Percentiles rank a stretch among this genome's conserved stretches.
Evolutionary conservation across 179 eudicot species (phyloP).

Genomic region (Beta macrorhiza): DNA sequence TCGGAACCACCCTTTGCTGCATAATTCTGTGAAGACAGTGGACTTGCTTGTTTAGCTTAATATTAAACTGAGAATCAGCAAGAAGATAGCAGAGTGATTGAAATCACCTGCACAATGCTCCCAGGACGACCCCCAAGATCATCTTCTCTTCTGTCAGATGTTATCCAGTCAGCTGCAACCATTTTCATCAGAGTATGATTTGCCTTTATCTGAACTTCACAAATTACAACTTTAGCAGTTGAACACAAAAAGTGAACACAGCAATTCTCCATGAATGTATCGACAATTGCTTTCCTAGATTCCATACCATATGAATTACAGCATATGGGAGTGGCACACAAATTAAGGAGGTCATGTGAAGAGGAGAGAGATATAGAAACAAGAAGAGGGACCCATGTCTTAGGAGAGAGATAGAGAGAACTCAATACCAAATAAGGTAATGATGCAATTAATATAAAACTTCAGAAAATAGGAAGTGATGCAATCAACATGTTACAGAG

Average conservation of each 20-base stretch:
- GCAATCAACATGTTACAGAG: too few species aligned
- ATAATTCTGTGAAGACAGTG: slow-evolving; percentile 44
- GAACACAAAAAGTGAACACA: background rate
- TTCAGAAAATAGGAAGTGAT: too few species aligned
- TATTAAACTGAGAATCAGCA: background rate
- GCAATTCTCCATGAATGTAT: background rate
- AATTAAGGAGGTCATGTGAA: too few species aligned
- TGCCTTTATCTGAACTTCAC: slow-evolving; percentile 48
- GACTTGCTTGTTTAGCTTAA: background rate
- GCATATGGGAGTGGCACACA: too few species aligned
- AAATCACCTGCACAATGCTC: slow-evolving; percentile 56
- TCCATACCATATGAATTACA: too few species aligned
- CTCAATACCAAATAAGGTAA: too few species aligned
- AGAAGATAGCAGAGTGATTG: background rate
- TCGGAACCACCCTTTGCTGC: slow-evolving; percentile 63
- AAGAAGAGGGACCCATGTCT: too few species aligned
- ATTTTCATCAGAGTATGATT: slow-evolving; percentile 59
- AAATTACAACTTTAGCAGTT: slow-evolving; percentile 1
- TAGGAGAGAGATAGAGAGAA: too few species aligned
- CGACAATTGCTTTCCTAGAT: background rate
- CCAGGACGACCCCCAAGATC: slow-evolving; percentile 71
- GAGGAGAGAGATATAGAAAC: too few species aligned
- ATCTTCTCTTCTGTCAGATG: slow-evolving; percentile 69
- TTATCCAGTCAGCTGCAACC: slow-evolving; percentile 73
- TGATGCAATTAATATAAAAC: too few species aligned